Percentiles rank a stretch among this genome's conserved stretches.
Conservation (phyloP, 2,329 filamentous ascomycete species). For the Neocucurbitaria cava region DNA sequence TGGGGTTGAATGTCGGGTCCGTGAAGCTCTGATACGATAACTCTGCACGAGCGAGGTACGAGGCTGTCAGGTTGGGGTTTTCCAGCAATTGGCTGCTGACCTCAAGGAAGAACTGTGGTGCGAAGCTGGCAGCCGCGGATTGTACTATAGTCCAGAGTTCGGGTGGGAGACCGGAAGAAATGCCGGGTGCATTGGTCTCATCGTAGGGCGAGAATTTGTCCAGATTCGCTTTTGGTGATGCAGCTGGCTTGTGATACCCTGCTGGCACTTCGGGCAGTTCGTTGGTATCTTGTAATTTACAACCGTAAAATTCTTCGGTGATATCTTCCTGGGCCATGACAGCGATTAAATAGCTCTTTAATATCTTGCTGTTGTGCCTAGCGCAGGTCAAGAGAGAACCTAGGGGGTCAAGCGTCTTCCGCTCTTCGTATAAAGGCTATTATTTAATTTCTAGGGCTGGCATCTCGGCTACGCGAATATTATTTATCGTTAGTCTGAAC, state of each 20-base stretch:
- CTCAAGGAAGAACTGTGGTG: conserved; percentile 66
- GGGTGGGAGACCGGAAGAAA: conserved; percentile 38
- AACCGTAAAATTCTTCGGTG: too few relatives aligned
- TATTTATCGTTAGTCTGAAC: not conserved
- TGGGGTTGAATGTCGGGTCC: conserved; percentile 44
- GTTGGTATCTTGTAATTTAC: not conserved
- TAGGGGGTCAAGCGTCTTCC: too few relatives aligned
- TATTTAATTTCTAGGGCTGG: too few relatives aligned
- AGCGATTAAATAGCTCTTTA: not conserved
- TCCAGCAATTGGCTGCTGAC: conserved; percentile 77
- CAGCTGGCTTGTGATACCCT: not conserved
- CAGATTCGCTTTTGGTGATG: conserved; percentile 1
- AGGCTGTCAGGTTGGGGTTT: conserved; percentile 82
- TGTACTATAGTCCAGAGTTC: conserved; percentile 49
- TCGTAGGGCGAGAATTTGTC: conserved; percentile 46
- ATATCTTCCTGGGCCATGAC: not conserved
- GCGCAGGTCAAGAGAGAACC: too few relatives aligned
- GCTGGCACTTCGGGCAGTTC: not conserved
- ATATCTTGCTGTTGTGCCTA: not conserved
- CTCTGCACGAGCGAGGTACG: conserved; percentile 79
- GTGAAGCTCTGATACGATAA: conserved; percentile 65
- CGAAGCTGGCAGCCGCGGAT: conserved; percentile 64
- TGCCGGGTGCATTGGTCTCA: conserved; percentile 23
- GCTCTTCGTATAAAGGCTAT: too few relatives aligned
- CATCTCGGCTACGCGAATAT: not conserved